Evolutionary conservation across 129 eudicot genomes (phyloP), one percentile per base, ranked within the genome.

Genomic region (Calendula officinalis): DNA sequence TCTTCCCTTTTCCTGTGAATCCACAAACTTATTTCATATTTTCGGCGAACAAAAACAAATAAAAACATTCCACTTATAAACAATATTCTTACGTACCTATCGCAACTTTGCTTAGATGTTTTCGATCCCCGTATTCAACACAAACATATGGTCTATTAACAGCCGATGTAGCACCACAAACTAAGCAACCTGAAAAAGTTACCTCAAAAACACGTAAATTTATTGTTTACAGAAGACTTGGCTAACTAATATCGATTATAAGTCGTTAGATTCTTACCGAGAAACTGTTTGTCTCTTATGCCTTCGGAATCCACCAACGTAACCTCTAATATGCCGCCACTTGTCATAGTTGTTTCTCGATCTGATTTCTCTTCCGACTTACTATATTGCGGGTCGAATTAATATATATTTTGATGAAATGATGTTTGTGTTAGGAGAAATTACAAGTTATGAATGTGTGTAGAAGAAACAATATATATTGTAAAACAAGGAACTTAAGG

Each of bases 221-320:
- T 22, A 22, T 22, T 22, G 30, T 22, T 22, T 22, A 0, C 2
- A 22, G 30, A 22, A 22, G 30, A 22, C 30, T 22, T 22, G 1
- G 30, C 30, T 22, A 22, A 2, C 30, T 22, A 22, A 22, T 22
- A 22, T 22, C 30, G 30, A 22, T 22, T 7, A 8, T 22, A 12
- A 13, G 8, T 0, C 4, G 40, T 59, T 35, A 0, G 49, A 37
- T 17, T 39, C 49, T 40, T 64, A 74, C 73, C 67, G 3, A 66
- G 67, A 33, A 74, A 74, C 17, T 41, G 66, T 70, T 33, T 70
- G 8, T 42, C 81, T 64, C 72, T 44, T 15, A 77, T 69, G 61
- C 72, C 81, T 77, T 77, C 67, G 1, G 77, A 65, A 39, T 77
- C 81, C 7, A 77, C 72, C 73, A 77, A 60, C 40, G 5, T 6